Conservation (phyloP, 169 alveolate genomes). For the Cryptosporidium sp. region DNA sequence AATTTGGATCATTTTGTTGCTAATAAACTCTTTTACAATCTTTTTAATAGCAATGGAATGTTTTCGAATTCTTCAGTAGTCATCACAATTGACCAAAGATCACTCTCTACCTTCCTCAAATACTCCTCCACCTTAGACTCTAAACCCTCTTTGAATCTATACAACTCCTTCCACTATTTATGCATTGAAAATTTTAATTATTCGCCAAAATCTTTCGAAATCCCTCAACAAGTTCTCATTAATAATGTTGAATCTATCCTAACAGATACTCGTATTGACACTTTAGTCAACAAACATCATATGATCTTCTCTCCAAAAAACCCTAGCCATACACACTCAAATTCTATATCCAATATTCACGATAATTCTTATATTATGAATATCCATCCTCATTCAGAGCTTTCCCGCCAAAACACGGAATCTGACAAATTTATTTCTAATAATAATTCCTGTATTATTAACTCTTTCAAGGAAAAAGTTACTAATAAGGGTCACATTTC, state of each 20-base stretch:
- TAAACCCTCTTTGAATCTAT: neutral
- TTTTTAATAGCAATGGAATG: constrained; percentile 46
- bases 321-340: neutral
- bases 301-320: constrained; percentile 25
- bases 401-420: neutral
- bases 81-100: constrained; percentile 23
- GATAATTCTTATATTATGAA: neutral
- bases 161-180: neutral
- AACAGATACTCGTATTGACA: neutral
- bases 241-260: neutral
- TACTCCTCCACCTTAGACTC: constrained; percentile 8
- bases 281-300: neutral
- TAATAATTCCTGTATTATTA: neutral
- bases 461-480: constrained; percentile 16
- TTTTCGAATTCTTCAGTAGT: constrained; percentile 20
- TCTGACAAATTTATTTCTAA: neutral
- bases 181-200: neutral
- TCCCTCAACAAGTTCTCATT: constrained; percentile 1
- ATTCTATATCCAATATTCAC: neutral
- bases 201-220: neutral
- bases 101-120: constrained; percentile 15
- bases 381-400: neutral
- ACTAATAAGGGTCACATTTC: constrained; percentile 36
- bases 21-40: constrained; percentile 23
- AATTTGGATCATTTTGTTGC: constrained; percentile 41